These are phyloP conservation scores for Endoconidiophora polonica DNA, from an alignment of 2,329 filamentous ascomycete species.

Conservation along the genomic window DNA sequence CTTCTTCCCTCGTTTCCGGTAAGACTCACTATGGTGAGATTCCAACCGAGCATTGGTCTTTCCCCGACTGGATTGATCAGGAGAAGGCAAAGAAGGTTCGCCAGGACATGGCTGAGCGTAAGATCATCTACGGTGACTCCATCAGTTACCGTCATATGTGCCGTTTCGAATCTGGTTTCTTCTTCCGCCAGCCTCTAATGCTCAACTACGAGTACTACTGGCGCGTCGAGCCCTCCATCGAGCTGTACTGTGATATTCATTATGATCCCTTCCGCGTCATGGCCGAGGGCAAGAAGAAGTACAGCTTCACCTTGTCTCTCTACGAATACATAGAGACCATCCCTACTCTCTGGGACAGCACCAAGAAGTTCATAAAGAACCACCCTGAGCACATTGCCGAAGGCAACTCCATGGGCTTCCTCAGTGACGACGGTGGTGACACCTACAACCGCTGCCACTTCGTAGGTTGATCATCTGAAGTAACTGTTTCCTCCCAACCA, in stretches of 20 bases:
- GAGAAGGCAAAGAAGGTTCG: constrained; percentile 80
- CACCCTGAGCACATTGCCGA: constrained; percentile 75
- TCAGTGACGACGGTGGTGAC: constrained; percentile 81
- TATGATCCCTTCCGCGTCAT: constrained; percentile 96
- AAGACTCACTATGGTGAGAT: constrained; percentile 85
- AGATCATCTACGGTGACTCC: constrained; percentile 97
- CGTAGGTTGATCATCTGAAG: constrained; percentile 37
- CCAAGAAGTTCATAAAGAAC: constrained; percentile 82
- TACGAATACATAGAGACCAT: constrained; percentile 97
- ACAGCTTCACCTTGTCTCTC: constrained; percentile 87
- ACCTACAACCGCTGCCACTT: constrained; percentile 98
- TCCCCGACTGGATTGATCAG: constrained; percentile 88
- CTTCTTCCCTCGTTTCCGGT: constrained; percentile 75
- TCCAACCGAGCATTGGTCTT: constrained; percentile 87
- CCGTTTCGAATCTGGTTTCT: constrained; percentile 96
- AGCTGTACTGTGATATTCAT: constrained; percentile 88
- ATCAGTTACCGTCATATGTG: constrained; percentile 99
- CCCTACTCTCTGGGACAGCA: constrained; percentile 85
- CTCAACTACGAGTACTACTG: constrained; percentile 98
- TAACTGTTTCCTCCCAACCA: background rate
- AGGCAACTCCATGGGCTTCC: constrained; percentile 75
- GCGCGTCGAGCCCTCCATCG: constrained; percentile 93
- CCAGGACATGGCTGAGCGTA: constrained; percentile 81
- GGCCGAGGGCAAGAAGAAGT: constrained; percentile 93
- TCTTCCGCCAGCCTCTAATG: constrained; percentile 91